Evolutionary conservation across 352 stramenopile species (phyloP).

Genomic region (Elongisporangium undulatum): DNA sequence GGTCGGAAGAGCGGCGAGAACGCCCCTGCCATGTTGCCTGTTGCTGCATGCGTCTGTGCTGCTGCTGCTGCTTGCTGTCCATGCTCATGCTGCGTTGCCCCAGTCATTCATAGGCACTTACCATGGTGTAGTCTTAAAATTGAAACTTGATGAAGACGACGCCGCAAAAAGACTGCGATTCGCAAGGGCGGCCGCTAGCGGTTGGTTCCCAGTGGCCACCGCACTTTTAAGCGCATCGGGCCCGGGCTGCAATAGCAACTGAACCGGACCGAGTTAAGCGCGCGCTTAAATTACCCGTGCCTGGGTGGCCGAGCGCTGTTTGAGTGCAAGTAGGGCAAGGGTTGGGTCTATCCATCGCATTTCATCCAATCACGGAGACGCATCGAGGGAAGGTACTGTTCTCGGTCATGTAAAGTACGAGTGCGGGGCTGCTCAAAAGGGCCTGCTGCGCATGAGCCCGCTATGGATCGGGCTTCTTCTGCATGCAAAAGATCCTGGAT

Average conservation of each 20-base stretch:
- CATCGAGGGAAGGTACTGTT: not conserved
- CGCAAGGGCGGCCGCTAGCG: slow-evolving; percentile 9
- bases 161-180: slow-evolving; percentile 67
- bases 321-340: not conserved
- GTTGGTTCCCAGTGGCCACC: slow-evolving; percentile 45
- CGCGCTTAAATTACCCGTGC: not conserved
- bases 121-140: slow-evolving; percentile 87
- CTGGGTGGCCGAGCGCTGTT: not conserved
- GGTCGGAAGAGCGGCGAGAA: not conserved
- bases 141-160: slow-evolving; percentile 81
- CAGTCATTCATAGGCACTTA: slow-evolving; percentile 32
- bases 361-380: not conserved
- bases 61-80: not conserved
- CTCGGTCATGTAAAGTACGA: not conserved
- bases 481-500: not conserved
- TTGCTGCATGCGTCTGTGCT: not conserved
- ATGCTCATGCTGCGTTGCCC: not conserved
- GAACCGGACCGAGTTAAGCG: not conserved
- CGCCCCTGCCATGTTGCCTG: not conserved
- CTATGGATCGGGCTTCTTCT: not conserved
- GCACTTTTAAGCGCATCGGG: not conserved
- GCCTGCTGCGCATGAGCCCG: not conserved
- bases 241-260: not conserved
- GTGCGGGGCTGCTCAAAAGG: not conserved
- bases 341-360: not conserved